Evolutionary conservation across 2,329 filamentous ascomycete genomes (phyloP), one percentile per base, ranked within the genome.

Genomic region (Triangularia setosa): DNA sequence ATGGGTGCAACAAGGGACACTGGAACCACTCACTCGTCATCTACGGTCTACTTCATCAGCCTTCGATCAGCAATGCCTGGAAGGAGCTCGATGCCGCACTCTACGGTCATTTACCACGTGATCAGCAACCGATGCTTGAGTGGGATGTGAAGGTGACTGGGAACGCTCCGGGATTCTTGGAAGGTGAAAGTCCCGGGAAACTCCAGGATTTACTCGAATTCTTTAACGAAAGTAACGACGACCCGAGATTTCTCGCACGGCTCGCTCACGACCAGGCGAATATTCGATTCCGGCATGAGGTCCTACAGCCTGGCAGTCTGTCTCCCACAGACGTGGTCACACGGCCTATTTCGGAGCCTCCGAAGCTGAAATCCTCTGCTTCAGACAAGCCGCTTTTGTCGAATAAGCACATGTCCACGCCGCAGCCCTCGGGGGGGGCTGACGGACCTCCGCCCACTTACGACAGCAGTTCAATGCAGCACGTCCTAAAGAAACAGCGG

Each of bases 11-110:
- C 67, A 87, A 87, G 71, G 78, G 80, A 21, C 87, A 90, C 69
- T 90, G 87, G 87, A 85, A 87, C 77, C 87, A 89, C 72, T 88
- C 86, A 1, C 86, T 87, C 55, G 87, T 90, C 64, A 83, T 90
- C 58, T 87, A 89, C 68, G 87, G 86, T 5, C 77, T 90, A 11
- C 77, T 90, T n/a, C 87, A 89, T 70, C 87, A 90, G 72, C 83
- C 86, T 1, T 80, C 83, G 33, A 83, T 89, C 53, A 81, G 83
- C 67, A 81, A 83, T 60, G 84, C 84, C 4, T 90, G 87, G 87
- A 85, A 87, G 66, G 78, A 80, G 0, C 75, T 88, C 30, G 79
- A 86, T 58, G 75, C 76, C 35, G 77, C 77, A 65, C 81, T 74
- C 30, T 78, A 77, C 62, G 75, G 80, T 56, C 75, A 76, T 16